Conservation (phyloP, 345 rosid species). For the Arabidopsis suecica region DNA sequence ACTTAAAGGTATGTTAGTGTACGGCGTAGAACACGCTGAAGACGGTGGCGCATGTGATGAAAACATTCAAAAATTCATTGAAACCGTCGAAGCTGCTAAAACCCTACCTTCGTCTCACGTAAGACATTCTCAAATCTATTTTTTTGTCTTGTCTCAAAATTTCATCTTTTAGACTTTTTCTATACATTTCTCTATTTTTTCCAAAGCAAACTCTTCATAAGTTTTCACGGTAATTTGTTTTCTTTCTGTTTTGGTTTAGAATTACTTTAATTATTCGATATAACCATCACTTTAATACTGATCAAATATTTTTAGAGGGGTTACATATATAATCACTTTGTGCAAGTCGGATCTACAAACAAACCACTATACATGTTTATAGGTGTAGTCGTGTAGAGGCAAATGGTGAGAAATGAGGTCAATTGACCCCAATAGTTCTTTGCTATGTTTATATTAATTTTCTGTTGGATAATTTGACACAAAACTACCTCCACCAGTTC, state of each 20-base stretch:
- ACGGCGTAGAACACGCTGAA: slow-evolving; percentile 69
- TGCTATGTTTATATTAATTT: background rate
- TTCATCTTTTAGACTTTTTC: background rate
- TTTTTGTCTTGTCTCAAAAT: background rate
- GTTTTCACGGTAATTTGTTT: background rate
- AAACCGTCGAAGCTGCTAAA: slow-evolving; percentile 60
- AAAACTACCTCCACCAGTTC: background rate
- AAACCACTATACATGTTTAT: background rate
- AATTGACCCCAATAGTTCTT: background rate
- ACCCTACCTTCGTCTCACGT: slow-evolving; percentile 72
- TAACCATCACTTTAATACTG: background rate
- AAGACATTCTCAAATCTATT: slow-evolving; percentile 38
- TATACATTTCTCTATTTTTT: background rate
- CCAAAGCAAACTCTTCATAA: background rate
- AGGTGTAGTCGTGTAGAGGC: background rate
- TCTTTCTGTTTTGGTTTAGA: background rate
- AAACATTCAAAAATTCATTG: slow-evolving; percentile 61
- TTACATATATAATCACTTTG: background rate
- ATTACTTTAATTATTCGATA: background rate
- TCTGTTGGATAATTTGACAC: background rate
- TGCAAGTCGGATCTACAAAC: background rate
- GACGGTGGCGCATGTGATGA: slow-evolving; percentile 61
- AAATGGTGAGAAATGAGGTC: background rate
- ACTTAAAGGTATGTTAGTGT: slow-evolving; percentile 73
- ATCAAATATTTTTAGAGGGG: background rate